These are phyloP conservation scores for Fusarium sp. DNA, from an alignment of 2,329 filamentous ascomycete species.

Conservation along the genomic window DNA sequence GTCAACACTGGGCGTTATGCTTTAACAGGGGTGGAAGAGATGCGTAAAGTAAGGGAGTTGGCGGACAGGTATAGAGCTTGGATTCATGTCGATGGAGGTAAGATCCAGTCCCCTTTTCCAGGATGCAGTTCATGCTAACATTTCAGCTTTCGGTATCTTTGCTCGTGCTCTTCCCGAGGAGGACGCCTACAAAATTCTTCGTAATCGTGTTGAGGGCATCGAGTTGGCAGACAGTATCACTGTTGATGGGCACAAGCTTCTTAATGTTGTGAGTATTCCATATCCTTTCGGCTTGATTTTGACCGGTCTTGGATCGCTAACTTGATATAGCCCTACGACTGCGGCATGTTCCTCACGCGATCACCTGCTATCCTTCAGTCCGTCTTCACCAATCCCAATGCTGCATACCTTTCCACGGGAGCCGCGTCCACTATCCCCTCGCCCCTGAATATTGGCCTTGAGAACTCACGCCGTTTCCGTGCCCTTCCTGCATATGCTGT, in stretches of 20 bases:
- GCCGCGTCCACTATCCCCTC: constrained; percentile 70
- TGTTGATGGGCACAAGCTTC: constrained; percentile 88
- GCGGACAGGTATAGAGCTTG: constrained; percentile 82
- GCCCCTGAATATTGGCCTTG: constrained; percentile 86
- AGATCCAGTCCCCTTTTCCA: neutral
- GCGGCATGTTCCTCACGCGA: constrained; percentile 86
- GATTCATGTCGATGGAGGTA: constrained; percentile 88
- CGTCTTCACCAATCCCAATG: constrained; percentile 86
- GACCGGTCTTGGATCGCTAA: constrained; percentile 6
- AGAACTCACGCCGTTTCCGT: constrained; percentile 91
- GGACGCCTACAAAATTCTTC: constrained; percentile 67
- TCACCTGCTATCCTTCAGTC: constrained; percentile 66
- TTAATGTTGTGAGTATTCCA: constrained; percentile 78
- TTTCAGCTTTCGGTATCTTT: constrained; percentile 83
- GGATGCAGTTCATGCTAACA: neutral
- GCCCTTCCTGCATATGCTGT: constrained; percentile 90
- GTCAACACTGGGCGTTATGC: constrained; percentile 91
- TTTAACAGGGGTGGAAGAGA: constrained; percentile 67
- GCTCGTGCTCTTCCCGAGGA: constrained; percentile 71
- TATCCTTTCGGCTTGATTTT: neutral
- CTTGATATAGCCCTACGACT: constrained; percentile 79
- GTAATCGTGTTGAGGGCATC: constrained; percentile 68
- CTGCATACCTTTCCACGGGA: constrained; percentile 75
- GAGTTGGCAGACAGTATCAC: constrained; percentile 90
- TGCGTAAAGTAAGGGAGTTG: constrained; percentile 71